These are phyloP conservation scores for Ophiognomonia clavigignenti-juglandacearum DNA, from an alignment of 2,329 filamentous ascomycete genomes.

Conservation along the genomic window DNA sequence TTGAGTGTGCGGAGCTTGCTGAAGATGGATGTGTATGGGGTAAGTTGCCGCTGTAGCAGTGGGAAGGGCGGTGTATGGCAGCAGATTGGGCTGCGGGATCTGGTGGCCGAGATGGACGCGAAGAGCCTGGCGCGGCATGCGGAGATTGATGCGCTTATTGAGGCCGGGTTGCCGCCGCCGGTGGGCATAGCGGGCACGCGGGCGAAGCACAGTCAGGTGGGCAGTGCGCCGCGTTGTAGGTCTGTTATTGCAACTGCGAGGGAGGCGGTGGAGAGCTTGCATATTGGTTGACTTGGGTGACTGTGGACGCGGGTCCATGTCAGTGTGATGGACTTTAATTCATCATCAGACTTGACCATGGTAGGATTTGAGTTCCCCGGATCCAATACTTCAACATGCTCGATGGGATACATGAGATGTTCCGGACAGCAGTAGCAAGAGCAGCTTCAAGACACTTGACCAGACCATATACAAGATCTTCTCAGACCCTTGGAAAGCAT, in stretches of 20 bases:
- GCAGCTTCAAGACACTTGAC: too few relatives aligned
- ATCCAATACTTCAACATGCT: too few relatives aligned
- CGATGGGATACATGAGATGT: too few relatives aligned
- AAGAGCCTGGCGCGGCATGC: conserved; percentile 44
- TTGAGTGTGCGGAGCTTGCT: conserved; percentile 48
- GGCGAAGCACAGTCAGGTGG: conserved; percentile 13
- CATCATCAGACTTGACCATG: too few relatives aligned
- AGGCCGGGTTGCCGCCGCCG: conserved; percentile 27
- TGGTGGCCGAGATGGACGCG: conserved; percentile 49
- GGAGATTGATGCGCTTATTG: conserved; percentile 40
- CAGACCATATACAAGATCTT: too few relatives aligned
- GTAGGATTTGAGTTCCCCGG: too few relatives aligned
- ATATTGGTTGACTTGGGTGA: conserved; percentile 41
- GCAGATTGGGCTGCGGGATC: conserved; percentile 49
- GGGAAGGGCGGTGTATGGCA: conserved; percentile 12
- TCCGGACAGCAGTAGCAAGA: too few relatives aligned
- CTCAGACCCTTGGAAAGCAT: neutral
- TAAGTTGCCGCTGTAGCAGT: conserved; percentile 21
- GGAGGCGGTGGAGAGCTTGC: conserved; percentile 46
- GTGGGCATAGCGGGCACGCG: conserved; percentile 5
- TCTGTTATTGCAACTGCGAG: conserved; percentile 51
- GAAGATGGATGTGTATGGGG: conserved; percentile 53
- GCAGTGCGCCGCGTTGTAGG: conserved; percentile 41
- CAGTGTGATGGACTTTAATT: too few relatives aligned
- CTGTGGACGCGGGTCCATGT: neutral